Base-by-base conservation (phyloP, 2,329 filamentous ascomycete genomes). In the Xylariaceae sp. region DNA sequence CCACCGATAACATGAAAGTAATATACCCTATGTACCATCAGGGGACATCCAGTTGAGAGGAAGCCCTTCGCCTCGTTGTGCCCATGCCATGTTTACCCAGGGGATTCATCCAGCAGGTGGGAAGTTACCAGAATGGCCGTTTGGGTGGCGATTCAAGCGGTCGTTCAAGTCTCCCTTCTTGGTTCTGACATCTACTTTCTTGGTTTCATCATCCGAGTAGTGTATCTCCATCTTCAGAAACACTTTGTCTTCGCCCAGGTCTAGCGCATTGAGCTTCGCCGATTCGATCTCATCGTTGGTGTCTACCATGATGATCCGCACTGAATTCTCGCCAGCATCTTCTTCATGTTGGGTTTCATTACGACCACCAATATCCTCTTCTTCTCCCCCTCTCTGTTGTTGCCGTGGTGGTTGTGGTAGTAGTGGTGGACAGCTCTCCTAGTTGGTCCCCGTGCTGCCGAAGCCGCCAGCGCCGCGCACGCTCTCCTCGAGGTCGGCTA, bases 381-480 rank as follows among this genome's bases (percentile, higher is more conserved):
- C n/a, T n/a, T n/a, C n/a, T 6, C 43, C n/a, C 11, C 24, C 12
- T 41, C 31, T 4, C 29, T 11, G 6, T 16, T 2, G 6, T 41
- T 11, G 19, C n/a, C n/a, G 23, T 5, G 17, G 28, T 37, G 16
- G 37, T 40, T 29, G 11, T 31, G 31, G 11, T 43, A 9, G 3
- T 34, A 5, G 5, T 24, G 29, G 16, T 24, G 29, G 28, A 9
- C 16, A 21, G 3, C 4, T 3, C 7, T 31, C 44, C 53, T 64
- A 72, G 47, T 70, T 71, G 17, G 57, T 62, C 17, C 92, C 93
- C 29, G 93, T 96, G 75, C 92, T 96, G 51, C 93, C 93, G 71
- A 96, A 96, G 1, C 93, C 95, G 23, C 93, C 94, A 0, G 88
- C 92, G 23, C 95, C 95, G 37, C 95, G 83, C 9, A 96, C 92